A percentile compares a stretch with the other conserved stretches of the same genome.
Conservation (phyloP, 306 rosid genomes). For the Cicer yamashitae region DNA sequence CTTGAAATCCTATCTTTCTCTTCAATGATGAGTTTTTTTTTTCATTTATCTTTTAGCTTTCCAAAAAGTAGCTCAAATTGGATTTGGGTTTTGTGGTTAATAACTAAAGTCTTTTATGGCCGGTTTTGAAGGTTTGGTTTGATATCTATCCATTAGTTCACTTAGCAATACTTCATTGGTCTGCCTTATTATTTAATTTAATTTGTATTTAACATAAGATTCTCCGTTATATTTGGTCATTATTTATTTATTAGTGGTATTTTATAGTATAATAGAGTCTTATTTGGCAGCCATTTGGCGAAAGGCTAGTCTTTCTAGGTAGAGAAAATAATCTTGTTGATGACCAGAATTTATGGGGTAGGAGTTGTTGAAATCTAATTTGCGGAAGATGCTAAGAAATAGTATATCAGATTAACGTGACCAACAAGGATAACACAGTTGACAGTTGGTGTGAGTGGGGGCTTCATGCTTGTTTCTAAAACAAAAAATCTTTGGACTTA, state of each 20-base stretch:
- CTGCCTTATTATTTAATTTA: constrained; percentile 5
- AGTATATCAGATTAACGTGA: not conserved
- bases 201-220: constrained; percentile 20
- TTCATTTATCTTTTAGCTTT: constrained; percentile 1
- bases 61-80: constrained; percentile 21
- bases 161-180: not conserved
- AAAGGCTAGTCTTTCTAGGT: not conserved
- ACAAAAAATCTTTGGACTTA: too few species aligned
- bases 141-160: not conserved
- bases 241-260: not conserved
- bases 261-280: too few species aligned
- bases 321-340: not conserved
- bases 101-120: not conserved
- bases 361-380: constrained; percentile 1
- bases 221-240: constrained; percentile 5
- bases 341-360: constrained; percentile 9
- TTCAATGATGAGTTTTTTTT: not conserved
- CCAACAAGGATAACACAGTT: constrained; percentile 4
- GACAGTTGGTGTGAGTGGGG: not conserved
- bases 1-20: constrained; percentile 40
- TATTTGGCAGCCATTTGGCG: not conserved
- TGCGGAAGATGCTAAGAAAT: constrained; percentile 14
- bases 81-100: constrained; percentile 6
- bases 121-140: constrained; percentile 9
- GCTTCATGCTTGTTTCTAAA: not conserved